A percentile compares a stretch with the other conserved stretches of the same genome.
phyloP scores from a whole-genome alignment of 169 alveolate genomes.

The Plasmodium vinckei region DNA sequence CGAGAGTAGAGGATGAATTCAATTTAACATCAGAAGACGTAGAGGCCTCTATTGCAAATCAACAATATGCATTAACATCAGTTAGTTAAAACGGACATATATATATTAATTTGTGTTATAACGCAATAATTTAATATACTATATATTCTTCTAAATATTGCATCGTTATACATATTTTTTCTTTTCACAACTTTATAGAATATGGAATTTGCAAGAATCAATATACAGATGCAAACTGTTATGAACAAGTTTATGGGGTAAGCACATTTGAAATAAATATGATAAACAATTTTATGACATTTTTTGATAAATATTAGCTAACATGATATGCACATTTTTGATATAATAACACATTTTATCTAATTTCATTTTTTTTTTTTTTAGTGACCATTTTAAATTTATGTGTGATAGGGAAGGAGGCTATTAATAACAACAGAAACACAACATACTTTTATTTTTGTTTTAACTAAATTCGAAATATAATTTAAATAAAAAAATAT shows the following conservation, averaged over 20 bases:
- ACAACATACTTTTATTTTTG: neutral
- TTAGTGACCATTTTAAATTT: conserved; percentile 72
- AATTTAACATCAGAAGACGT: conserved; percentile 86
- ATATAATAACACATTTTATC: neutral
- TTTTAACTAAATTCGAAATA: neutral
- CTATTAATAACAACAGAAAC: conserved; percentile 14
- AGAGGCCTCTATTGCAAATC: conserved; percentile 85
- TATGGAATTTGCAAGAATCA: conserved; percentile 82
- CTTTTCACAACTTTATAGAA: conserved; percentile 14
- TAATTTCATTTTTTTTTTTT: conserved; percentile 5
- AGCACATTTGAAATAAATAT: neutral
- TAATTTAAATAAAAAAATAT: too few relatives aligned
- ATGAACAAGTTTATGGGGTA: conserved; percentile 86
- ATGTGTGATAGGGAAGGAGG: conserved; percentile 76
- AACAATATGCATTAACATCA: conserved; percentile 83
- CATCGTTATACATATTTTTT: neutral
- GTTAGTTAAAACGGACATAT: conserved; percentile 30
- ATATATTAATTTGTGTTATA: neutral
- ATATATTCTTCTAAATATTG: neutral
- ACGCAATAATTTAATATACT: neutral
- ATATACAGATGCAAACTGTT: conserved; percentile 86
- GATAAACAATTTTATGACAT: neutral
- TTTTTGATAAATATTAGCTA: neutral
- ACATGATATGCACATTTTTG: conserved; percentile 1
- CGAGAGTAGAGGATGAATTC: conserved; percentile 88